Evolutionary conservation across 129 eudicot species (phyloP), one percentile per base, ranked within the genome.

Genomic region (Chrysanthemum makinoi): DNA sequence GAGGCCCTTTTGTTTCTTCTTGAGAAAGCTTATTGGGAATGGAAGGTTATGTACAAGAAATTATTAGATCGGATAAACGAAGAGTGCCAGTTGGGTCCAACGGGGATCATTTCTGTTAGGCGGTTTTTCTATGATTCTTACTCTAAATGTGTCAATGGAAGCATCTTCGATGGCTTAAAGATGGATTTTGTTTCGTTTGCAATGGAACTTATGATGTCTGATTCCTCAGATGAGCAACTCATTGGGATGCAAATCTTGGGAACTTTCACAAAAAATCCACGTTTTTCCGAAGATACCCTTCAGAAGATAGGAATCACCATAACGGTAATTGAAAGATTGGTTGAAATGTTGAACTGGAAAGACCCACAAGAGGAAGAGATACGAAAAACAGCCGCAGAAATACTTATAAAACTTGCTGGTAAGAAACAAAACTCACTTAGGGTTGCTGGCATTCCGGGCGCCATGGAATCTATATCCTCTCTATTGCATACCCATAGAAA

Each of bases 21-120:
- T 68, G 99, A 95, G 80, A 95, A 95, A 70, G 90, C 90, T n/a
- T 95, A 95, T 22, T 95, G 97, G 97, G 94, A 95, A 50, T 83
- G 88, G 94, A 86, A 90, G 65, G 88, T 90, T 15, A 90, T 62
- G 16, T 71, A 62, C 53, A 66, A 83, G 59, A 88, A 69, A 16
- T 11, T 90, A 15, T 55, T 95, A 66, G 96, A 95, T 8, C 16
- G 75, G 66, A 92, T 95, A 20, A 95, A 79, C 63, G 59, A 82
- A 14, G 99, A 94, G 64, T 84, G 96, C 12, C 94, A 81, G 16
- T 76, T 94, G 47, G 99, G 90, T 0, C 87, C 89, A 0, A 54
- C 83, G 2, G 96, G 97, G 12, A 33, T 87, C 83, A 75, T 87
- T 50, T 80, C 95, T 0, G 68, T 87, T 3, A 79, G 82, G 69